phyloP scores from a whole-genome alignment of 106 monocot species.

The Alisma plantagoaquatica region DNA sequence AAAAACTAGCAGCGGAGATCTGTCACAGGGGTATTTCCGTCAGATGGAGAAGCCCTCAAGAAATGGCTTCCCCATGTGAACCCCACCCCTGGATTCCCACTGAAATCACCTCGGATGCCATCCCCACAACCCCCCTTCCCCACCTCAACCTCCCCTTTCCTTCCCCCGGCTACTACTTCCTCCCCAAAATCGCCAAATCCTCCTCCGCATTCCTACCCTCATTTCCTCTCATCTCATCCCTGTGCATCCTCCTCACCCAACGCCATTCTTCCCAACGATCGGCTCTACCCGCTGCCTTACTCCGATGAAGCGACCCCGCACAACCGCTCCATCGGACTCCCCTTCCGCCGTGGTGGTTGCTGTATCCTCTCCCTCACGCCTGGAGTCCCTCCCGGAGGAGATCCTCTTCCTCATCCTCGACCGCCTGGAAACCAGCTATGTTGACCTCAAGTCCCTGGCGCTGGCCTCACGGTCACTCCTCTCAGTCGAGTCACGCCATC shows the following conservation, averaged over 20 bases:
- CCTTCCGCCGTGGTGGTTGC: no score
- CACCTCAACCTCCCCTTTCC: background rate
- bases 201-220: background rate
- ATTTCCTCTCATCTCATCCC: background rate
- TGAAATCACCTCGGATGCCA: no score
- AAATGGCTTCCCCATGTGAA: no score
- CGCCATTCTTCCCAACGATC: background rate
- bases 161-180: background rate
- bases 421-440: slow-evolving; percentile 17
- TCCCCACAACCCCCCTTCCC: background rate
- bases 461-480: slow-evolving; percentile 36
- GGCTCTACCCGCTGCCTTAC: background rate
- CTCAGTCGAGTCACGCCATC: slow-evolving; percentile 57
- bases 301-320: background rate
- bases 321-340: background rate
- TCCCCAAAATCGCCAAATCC: background rate
- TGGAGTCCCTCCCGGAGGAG: slow-evolving; percentile 48
- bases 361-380: slow-evolving; percentile 4
- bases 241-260: background rate
- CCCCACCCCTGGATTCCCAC: no score
- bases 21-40: no score
- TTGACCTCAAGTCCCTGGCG: slow-evolving; percentile 48
- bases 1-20: no score
- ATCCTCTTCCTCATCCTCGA: slow-evolving; percentile 56
- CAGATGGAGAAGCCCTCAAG: no score